Conservation (phyloP, 1,284 basidiomycete species). For the Boletus chippewaensis region DNA sequence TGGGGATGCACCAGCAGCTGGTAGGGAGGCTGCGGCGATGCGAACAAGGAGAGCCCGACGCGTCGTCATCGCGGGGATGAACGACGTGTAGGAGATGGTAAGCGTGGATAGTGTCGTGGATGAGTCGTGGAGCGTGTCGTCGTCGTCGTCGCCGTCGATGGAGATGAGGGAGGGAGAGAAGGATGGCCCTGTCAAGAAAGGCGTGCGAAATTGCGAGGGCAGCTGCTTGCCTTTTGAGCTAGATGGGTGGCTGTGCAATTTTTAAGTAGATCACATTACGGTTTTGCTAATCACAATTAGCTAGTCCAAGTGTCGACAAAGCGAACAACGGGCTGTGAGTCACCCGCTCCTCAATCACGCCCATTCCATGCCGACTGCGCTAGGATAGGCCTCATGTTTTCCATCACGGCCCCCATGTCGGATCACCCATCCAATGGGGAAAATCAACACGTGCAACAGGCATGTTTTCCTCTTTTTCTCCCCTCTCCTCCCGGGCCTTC, state of each 20-base stretch:
- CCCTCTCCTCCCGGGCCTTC: conserved; percentile 8
- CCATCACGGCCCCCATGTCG: conserved; percentile 9
- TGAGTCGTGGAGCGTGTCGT: conserved; percentile 14
- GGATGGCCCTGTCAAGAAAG: conserved; percentile 21
- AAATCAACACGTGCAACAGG: conserved; percentile 24
- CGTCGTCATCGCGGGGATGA: conserved; percentile 21
- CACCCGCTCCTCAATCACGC: conserved; percentile 20
- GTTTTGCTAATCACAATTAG: neutral
- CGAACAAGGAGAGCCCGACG: conserved; percentile 21
- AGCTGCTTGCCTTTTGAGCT: conserved; percentile 30
- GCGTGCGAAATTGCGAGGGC: conserved; percentile 26
- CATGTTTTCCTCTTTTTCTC: conserved; percentile 22
- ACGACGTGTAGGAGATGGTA: neutral
- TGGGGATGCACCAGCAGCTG: conserved; percentile 25
- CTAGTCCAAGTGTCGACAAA: neutral
- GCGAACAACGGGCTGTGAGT: conserved; percentile 2
- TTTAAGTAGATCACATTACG: neutral
- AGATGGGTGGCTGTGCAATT: conserved; percentile 26
- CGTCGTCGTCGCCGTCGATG: conserved; percentile 20
- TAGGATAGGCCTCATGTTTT: conserved; percentile 20
- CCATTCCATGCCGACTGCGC: conserved; percentile 13
- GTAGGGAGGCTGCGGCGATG: conserved; percentile 24
- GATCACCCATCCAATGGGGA: conserved; percentile 20
- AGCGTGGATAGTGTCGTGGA: conserved; percentile 10
- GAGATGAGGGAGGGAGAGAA: conserved; percentile 9